A percentile compares a stretch with the other conserved stretches of the same genome.
Conservation (phyloP, 73 alveolate genomes). For the Diophrys sp. region DNA sequence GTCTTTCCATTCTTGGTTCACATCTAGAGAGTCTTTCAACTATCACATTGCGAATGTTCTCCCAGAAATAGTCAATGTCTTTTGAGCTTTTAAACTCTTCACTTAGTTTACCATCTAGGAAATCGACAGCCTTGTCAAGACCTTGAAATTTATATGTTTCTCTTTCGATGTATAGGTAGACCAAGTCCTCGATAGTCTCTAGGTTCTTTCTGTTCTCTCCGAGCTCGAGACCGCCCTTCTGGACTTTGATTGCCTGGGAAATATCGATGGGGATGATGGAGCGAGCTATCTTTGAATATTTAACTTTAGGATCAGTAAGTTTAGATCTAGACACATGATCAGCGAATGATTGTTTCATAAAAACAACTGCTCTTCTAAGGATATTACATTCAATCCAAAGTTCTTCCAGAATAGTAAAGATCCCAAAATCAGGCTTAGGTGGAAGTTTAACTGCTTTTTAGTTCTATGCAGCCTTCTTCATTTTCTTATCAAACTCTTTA, state of each 20-base stretch:
- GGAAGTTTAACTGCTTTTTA: too few species aligned
- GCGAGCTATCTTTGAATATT: slow-evolving; percentile 50
- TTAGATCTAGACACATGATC: slow-evolving; percentile 42
- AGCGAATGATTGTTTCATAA: slow-evolving; percentile 48
- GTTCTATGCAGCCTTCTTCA: too few species aligned
- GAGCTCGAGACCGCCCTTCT: slow-evolving; percentile 19
- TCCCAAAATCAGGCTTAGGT: too few species aligned
- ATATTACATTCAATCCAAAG: slow-evolving; percentile 63
- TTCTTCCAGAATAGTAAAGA: slow-evolving; percentile 33
- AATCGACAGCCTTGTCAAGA: slow-evolving; percentile 13
- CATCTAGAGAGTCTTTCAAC: slow-evolving; percentile 49
- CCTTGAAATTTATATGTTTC: slow-evolving; percentile 36
- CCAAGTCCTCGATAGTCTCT: slow-evolving; percentile 35
- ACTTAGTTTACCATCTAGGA: slow-evolving; percentile 1
- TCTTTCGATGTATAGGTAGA: slow-evolving; percentile 41
- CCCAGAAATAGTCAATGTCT: slow-evolving; percentile 45
- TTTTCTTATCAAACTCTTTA: slow-evolving; percentile 14
- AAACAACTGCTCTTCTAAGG: slow-evolving; percentile 48
- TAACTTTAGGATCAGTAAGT: slow-evolving; percentile 41
- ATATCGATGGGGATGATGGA: slow-evolving; percentile 32
- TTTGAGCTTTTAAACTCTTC: neutral
- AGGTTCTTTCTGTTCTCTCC: slow-evolving; percentile 25
- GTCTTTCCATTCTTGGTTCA: slow-evolving; percentile 35
- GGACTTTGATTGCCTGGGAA: slow-evolving; percentile 30
- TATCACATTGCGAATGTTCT: slow-evolving; percentile 19